These are phyloP conservation scores for Venturia asperata DNA, from an alignment of 2,329 filamentous ascomycete species.

Conservation along the genomic window DNA sequence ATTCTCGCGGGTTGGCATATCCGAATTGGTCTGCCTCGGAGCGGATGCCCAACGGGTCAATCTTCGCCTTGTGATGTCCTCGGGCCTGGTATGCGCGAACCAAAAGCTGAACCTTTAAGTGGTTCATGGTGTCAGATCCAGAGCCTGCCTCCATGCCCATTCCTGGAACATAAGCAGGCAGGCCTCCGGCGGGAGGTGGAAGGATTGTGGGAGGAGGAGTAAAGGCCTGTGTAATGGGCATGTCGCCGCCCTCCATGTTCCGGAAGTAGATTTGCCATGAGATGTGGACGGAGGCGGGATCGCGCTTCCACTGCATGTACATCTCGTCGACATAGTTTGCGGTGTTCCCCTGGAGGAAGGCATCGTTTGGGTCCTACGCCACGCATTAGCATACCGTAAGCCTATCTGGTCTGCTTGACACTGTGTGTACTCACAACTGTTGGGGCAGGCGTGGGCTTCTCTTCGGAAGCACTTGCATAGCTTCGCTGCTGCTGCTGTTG, in stretches of 20 bases:
- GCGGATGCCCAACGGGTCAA: conserved; percentile 90
- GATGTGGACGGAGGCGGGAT: conserved; percentile 87
- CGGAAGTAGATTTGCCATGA: conserved; percentile 99
- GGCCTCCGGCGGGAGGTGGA: conserved; percentile 69
- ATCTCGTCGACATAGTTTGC: conserved; percentile 99
- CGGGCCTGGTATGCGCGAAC: conserved; percentile 97
- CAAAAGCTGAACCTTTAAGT: conserved; percentile 95
- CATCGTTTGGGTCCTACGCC: conserved; percentile 77
- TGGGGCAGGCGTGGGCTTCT: conserved; percentile 29
- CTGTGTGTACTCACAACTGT: conserved; percentile 18
- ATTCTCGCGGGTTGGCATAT: conserved; percentile 82
- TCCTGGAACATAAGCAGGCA: conserved; percentile 64
- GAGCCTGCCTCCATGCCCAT: conserved; percentile 57
- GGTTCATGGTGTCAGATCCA: conserved; percentile 82
- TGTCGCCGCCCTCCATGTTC: conserved; percentile 97
- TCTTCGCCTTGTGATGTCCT: conserved; percentile 96
- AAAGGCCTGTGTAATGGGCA: conserved; percentile 97
- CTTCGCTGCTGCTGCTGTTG: conserved; percentile 42
- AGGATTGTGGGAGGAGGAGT: conserved; percentile 90
- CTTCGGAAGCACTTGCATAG: conserved; percentile 55
- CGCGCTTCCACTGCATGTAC: conserved; percentile 96
- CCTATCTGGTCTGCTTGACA: conserved; percentile 17
- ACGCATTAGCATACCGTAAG: conserved; percentile 21
- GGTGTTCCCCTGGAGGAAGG: conserved; percentile 91
- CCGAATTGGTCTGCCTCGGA: conserved; percentile 77